Conservation (phyloP, 208 protist species). For the Trypanosoma rangeli region DNA sequence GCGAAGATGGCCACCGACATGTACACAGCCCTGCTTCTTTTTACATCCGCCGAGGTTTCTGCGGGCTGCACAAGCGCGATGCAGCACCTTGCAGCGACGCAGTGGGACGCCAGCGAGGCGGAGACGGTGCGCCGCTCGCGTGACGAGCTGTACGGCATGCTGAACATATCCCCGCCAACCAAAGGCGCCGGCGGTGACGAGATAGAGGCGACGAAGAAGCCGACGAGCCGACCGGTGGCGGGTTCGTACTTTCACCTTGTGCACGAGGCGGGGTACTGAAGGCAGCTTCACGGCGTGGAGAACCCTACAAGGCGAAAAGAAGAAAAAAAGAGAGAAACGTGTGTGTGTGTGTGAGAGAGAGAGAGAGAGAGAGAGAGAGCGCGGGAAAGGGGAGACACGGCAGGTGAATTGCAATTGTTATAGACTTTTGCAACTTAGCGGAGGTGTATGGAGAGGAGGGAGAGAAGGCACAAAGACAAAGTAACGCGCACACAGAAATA, state of each 20-base stretch:
- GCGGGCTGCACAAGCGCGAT: slow-evolving; percentile 51
- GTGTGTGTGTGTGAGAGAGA: background rate
- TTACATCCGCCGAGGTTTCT: slow-evolving; percentile 34
- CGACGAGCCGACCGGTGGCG: slow-evolving; percentile 42
- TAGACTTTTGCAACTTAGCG: background rate
- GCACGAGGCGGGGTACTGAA: slow-evolving; percentile 81
- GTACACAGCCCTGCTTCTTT: slow-evolving; percentile 84
- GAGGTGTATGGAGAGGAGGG: background rate
- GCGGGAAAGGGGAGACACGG: background rate
- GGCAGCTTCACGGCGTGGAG: no score
- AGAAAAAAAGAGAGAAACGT: background rate
- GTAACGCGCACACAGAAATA: background rate
- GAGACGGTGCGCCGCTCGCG: slow-evolving; percentile 54
- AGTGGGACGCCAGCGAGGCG: slow-evolving; percentile 84
- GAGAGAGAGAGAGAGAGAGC: background rate
- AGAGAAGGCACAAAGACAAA: background rate
- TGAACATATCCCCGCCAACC: slow-evolving; percentile 39
- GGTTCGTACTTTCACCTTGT: slow-evolving; percentile 79
- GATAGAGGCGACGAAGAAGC: slow-evolving; percentile 16
- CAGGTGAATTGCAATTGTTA: background rate
- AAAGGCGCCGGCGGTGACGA: slow-evolving; percentile 7
- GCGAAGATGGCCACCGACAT: slow-evolving; percentile 78
- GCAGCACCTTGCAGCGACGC: slow-evolving; percentile 51
- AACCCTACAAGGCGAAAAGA: background rate
- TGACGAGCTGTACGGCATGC: slow-evolving; percentile 77